Base-by-base conservation (phyloP, 208 protist species). In the Wallacemonas sp. region DNA sequence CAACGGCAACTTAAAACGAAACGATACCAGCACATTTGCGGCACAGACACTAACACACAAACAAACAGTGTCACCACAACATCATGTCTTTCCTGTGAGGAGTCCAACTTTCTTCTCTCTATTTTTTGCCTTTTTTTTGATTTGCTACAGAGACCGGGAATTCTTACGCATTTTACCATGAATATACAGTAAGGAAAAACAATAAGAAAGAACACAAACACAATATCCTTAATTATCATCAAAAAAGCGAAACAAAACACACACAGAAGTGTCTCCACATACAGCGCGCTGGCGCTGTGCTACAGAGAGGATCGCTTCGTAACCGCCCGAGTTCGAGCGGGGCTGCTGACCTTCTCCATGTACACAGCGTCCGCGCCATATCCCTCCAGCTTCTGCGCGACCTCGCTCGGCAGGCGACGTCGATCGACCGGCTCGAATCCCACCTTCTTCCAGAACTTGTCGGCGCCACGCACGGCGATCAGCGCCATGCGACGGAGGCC, bases 301-400 rank as follows among this genome's bases (percentile, higher is more conserved):
- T 55, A 55, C 47, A 55, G 21, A 5, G 47, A 55, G 26, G 47
- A 26, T 4, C 14, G 4, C 24, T 55, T 26, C 24, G 47, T 3
- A 1, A 19, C 26, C 9, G 24, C 26, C 47, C 8, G 9, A 14
- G 9, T 6, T 5, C 6, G 24, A 6, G 47, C 26, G 4, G 19
- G 23, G 11, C 47, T 8, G 30, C n/a, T 33, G 26, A 33, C 52
- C 68, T 41, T 44, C 65, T 72, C 72, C 72, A 77, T 72, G 43
- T 72, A 72, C 14, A 64, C 61, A 14, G 65, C 72, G 16, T 69
- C 65, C 5, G 68, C 72, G n/a, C 65, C 72, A 61, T 72, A 72
- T 19, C 65, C 61, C 9, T 72, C 34, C 27, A 77, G 55, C 58
- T 68, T 68, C 11, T 30, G 19, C 38, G 16, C 19, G 26, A 60